A percentile compares a stretch with the other conserved stretches of the same genome.
These are phyloP conservation scores for Trichosporon inkin DNA, from an alignment of 1,284 basidiomycete genomes.

Conservation along the genomic window DNA sequence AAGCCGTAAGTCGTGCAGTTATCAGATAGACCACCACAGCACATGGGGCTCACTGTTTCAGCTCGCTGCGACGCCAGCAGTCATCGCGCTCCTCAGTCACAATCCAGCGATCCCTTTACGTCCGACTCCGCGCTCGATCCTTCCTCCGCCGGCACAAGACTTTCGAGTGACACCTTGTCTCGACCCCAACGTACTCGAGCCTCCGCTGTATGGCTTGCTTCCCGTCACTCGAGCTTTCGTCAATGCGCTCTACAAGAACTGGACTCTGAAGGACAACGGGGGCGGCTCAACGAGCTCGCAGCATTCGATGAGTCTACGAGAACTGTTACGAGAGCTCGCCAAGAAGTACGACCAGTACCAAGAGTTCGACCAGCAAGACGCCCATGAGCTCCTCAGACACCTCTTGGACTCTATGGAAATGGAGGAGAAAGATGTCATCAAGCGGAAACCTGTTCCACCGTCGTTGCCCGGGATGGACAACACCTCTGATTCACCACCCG, in stretches of 20 bases:
- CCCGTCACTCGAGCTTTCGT: constrained; percentile 47
- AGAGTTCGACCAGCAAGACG: constrained; percentile 77
- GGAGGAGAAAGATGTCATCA: constrained; percentile 83
- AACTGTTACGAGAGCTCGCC: constrained; percentile 65
- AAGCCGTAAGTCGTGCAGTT: constrained; percentile 52
- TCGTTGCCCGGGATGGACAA: not conserved
- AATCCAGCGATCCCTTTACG: constrained; percentile 29
- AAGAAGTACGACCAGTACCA: constrained; percentile 89
- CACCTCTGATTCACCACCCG: not conserved
- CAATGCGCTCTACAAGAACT: constrained; percentile 39
- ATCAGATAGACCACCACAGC: not conserved
- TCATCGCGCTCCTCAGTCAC: constrained; percentile 34
- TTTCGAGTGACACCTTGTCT: constrained; percentile 40
- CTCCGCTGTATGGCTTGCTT: constrained; percentile 39
- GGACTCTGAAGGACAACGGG: constrained; percentile 47
- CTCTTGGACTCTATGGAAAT: constrained; percentile 88
- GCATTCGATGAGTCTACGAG: constrained; percentile 49
- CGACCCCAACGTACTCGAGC: constrained; percentile 41
- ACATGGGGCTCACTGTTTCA: constrained; percentile 11
- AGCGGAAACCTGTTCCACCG: constrained; percentile 15
- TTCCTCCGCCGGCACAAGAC: constrained; percentile 31
- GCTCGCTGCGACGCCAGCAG: constrained; percentile 38
- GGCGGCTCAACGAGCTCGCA: constrained; percentile 32
- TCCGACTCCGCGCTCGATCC: constrained; percentile 21
- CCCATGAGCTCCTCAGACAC: constrained; percentile 85